phyloP scores from a whole-genome alignment of 2,329 filamentous ascomycete genomes.

The Fusarium sublunatum region DNA sequence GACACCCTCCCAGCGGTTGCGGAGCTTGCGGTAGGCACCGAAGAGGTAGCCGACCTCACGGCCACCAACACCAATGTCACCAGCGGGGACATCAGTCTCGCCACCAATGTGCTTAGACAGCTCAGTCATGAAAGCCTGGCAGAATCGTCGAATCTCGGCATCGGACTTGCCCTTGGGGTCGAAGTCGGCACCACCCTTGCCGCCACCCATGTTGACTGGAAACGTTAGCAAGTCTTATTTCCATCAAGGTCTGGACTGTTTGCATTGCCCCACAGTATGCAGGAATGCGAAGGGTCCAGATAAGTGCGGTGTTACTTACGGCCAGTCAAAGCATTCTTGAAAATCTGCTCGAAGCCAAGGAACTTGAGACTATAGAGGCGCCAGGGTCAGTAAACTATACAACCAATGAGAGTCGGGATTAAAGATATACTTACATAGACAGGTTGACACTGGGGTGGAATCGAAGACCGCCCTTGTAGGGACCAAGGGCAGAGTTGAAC shows the following conservation, averaged over 20 bases:
- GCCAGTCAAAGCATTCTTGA: conserved; percentile 99
- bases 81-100: conserved; percentile 94
- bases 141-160: conserved; percentile 97
- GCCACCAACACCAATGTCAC: conserved; percentile 93
- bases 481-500: conserved; percentile 97
- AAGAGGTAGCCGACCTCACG: conserved; percentile 97
- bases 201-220: conserved; percentile 82
- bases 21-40: conserved; percentile 88
- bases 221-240: conserved; percentile 27
- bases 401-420: neutral
- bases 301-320: conserved; percentile 65
- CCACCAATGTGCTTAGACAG: conserved; percentile 95
- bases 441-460: conserved; percentile 92
- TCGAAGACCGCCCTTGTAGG: conserved; percentile 96
- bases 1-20: conserved; percentile 94
- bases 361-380: conserved; percentile 76
- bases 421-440: conserved; percentile 61
- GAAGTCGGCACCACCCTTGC: conserved; percentile 97
- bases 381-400: conserved; percentile 26
- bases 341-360: conserved; percentile 98
- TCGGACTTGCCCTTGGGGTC: conserved; percentile 99
- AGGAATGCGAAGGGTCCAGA: conserved; percentile 17
- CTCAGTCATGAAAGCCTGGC: conserved; percentile 94
- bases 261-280: conserved; percentile 28
- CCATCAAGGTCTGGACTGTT: conserved; percentile 5